phyloP scores from a whole-genome alignment of 768 basidiomycete species.

The Phylloporus sp. region DNA sequence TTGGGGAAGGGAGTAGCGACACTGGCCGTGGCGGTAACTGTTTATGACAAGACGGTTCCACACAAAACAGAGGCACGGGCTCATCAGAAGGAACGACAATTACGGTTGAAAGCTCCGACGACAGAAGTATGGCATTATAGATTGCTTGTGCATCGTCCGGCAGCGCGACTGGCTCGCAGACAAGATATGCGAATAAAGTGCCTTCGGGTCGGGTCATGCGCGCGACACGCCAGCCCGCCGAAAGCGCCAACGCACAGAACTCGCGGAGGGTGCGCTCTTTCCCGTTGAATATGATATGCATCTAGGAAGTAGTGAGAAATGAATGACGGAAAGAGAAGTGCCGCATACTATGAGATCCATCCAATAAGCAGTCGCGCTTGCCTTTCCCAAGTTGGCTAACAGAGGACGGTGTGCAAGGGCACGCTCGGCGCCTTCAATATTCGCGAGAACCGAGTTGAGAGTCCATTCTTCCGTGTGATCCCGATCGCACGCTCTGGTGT shows the following conservation, averaged over 20 bases:
- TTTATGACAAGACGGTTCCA: slow-evolving; percentile 7
- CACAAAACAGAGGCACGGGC: background rate
- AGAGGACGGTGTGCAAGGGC: slow-evolving; percentile 55
- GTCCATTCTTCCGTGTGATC: slow-evolving; percentile 22
- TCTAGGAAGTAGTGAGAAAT: slow-evolving; percentile 36
- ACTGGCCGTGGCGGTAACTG: slow-evolving; percentile 1
- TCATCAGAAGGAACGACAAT: slow-evolving; percentile 10
- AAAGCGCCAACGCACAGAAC: slow-evolving; percentile 45
- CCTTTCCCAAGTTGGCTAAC: slow-evolving; percentile 70
- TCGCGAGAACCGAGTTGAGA: slow-evolving; percentile 30
- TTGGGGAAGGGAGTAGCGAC: slow-evolving; percentile 20
- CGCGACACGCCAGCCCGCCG: slow-evolving; percentile 58
- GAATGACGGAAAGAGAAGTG: background rate
- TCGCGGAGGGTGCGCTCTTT: slow-evolving; percentile 70
- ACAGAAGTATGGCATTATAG: slow-evolving; percentile 17
- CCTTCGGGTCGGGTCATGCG: slow-evolving; percentile 55
- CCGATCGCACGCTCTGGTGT: slow-evolving; percentile 5
- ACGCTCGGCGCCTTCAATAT: slow-evolving; percentile 48
- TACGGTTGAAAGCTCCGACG: slow-evolving; percentile 15
- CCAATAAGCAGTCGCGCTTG: slow-evolving; percentile 61
- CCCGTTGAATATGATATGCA: slow-evolving; percentile 64
- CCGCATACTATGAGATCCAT: slow-evolving; percentile 58
- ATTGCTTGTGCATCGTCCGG: slow-evolving; percentile 34
- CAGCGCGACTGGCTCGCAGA: slow-evolving; percentile 57
- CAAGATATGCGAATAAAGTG: slow-evolving; percentile 65